These are phyloP conservation scores for Trichophaea hybrida DNA, from an alignment of 2,329 filamentous ascomycete species.

Conservation along the genomic window DNA sequence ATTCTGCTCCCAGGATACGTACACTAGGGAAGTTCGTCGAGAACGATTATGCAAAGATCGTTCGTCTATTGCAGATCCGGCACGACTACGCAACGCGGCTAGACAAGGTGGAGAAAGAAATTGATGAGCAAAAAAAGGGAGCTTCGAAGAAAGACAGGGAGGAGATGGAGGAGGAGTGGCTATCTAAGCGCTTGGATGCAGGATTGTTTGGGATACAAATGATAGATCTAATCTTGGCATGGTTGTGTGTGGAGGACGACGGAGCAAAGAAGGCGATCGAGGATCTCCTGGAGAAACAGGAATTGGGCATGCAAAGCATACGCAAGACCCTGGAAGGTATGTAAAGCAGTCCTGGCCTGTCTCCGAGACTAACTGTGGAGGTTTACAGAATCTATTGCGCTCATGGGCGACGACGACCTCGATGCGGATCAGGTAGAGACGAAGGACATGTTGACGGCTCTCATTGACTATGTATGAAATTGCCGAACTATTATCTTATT, in stretches of 20 bases:
- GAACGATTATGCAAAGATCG: conserved; percentile 77
- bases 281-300: conserved; percentile 49
- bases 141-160: conserved; percentile 37
- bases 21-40: conserved; percentile 89
- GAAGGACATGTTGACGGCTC: conserved; percentile 51
- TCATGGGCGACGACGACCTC: conserved; percentile 31
- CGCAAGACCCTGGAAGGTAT: conserved; percentile 51
- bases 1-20: conserved; percentile 65
- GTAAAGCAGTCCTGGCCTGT: conserved; percentile 13
- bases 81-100: conserved; percentile 54
- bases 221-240: conserved; percentile 72
- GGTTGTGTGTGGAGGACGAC: conserved; percentile 78
- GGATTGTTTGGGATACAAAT: conserved; percentile 72
- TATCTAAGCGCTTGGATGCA: conserved; percentile 63
- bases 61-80: conserved; percentile 55
- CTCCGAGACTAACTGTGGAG: conserved; percentile 24
- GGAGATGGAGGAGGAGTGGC: conserved; percentile 54
- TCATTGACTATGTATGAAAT: conserved; percentile 37
- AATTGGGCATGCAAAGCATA: conserved; percentile 50
- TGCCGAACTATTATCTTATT: conserved; percentile 27
- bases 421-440: conserved; percentile 33
- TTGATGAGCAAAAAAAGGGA: conserved; percentile 43
- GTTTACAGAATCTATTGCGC: conserved; percentile 1
- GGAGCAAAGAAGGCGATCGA: conserved; percentile 54
- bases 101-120: conserved; percentile 46